A percentile compares a stretch with the other conserved stretches of the same genome.
Evolutionary conservation across 257 asterid genomes (phyloP).

Genomic region (Primulina tabacum): DNA sequence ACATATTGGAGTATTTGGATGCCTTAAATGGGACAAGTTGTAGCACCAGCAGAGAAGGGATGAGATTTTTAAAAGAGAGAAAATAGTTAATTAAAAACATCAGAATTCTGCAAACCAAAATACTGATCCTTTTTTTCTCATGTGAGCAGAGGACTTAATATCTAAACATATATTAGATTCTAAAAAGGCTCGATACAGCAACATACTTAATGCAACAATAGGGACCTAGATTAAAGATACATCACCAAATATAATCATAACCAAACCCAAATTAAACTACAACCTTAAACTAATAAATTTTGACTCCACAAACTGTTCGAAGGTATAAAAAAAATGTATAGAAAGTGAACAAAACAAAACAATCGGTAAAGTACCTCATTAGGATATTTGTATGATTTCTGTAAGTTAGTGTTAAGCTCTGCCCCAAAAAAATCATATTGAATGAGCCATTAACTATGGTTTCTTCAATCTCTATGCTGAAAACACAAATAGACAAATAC

Average conservation of each 20-base stretch:
- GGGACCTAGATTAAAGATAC: conserved; percentile 9
- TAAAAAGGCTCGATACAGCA: background rate
- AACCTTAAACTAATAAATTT: background rate
- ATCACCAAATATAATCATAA: conserved; percentile 14
- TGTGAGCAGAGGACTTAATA: background rate
- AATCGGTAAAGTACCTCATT: conserved; percentile 56
- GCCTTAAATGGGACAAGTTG: background rate
- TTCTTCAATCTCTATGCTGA: conserved; percentile 92
- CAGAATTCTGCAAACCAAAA: background rate
- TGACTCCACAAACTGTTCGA: conserved; percentile 1
- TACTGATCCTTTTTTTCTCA: background rate
- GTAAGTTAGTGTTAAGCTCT: conserved; percentile 74
- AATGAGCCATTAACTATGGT: conserved; percentile 83
- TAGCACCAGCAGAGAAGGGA: conserved; percentile 6
- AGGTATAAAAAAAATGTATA: conserved; percentile 4
- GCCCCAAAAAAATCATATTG: conserved; percentile 75
- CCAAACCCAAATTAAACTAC: too few species aligned
- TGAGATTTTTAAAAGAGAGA: background rate
- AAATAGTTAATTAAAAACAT: background rate
- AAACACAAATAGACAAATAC: conserved; percentile 27
- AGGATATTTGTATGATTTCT: conserved; percentile 77
- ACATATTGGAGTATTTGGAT: background rate
- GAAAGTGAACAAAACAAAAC: conserved; percentile 3
- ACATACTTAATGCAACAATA: background rate
- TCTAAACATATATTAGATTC: background rate